Percentiles rank a stretch among this genome's conserved stretches.
Evolutionary conservation across 495 filamentous ascomycete genomes (phyloP).

Genomic region (Penicillium daleae): DNA sequence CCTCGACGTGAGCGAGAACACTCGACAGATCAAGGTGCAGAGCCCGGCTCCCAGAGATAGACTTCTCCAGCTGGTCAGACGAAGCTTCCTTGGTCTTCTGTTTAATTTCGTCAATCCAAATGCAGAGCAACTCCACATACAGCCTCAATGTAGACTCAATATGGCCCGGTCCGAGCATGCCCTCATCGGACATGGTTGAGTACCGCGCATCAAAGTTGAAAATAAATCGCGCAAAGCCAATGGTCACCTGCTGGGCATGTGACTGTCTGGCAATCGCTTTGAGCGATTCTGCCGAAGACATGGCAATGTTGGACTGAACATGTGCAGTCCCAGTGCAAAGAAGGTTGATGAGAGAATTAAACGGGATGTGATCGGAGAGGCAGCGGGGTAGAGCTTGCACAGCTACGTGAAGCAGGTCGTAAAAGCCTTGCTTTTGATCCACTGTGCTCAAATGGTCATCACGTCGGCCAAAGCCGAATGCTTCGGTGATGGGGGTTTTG

Average conservation of each 20-base stretch:
- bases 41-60: slow-evolving; percentile 57
- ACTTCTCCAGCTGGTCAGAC: slow-evolving; percentile 60
- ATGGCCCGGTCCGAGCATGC: slow-evolving; percentile 92
- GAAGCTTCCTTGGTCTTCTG: slow-evolving; percentile 77
- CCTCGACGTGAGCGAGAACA: slow-evolving; percentile 89
- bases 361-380: slow-evolving; percentile 85
- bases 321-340: slow-evolving; percentile 97
- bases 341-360: slow-evolving; percentile 92
- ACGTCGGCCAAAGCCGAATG: slow-evolving; percentile 83
- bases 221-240: slow-evolving; percentile 94
- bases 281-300: slow-evolving; percentile 86
- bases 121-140: slow-evolving; percentile 90
- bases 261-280: slow-evolving; percentile 94
- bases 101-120: slow-evolving; percentile 97
- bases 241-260: slow-evolving; percentile 93
- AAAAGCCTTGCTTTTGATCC: slow-evolving; percentile 93
- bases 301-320: slow-evolving; percentile 88
- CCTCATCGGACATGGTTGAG: slow-evolving; percentile 96
- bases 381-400: slow-evolving; percentile 94
- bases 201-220: slow-evolving; percentile 98
- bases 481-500: slow-evolving; percentile 91
- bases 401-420: slow-evolving; percentile 92
- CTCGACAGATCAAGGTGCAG: slow-evolving; percentile 85
- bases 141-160: slow-evolving; percentile 92
- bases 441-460: slow-evolving; percentile 75